Evolutionary conservation across 2,329 filamentous ascomycete genomes (phyloP).

Genomic region (Neofusicoccum ribis): DNA sequence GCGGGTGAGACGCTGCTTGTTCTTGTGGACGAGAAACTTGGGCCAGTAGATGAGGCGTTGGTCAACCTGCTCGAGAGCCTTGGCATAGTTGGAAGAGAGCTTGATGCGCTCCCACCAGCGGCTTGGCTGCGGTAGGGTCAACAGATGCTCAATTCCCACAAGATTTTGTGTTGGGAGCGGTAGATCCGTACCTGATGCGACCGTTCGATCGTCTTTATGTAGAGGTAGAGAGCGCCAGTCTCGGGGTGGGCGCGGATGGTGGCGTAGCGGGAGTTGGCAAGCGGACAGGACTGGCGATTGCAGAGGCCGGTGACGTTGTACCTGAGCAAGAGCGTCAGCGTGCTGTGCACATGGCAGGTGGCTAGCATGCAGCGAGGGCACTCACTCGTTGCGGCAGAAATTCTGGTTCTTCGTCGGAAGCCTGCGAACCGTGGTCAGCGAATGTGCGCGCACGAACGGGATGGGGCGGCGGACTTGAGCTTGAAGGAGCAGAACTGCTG

Average conservation of each 20-base stretch:
- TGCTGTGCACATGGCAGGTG: background rate
- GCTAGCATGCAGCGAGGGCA: conserved; percentile 30
- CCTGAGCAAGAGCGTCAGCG: conserved; percentile 36
- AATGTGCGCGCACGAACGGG: conserved; percentile 25
- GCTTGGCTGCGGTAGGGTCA: conserved; percentile 6
- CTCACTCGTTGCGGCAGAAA: conserved; percentile 83
- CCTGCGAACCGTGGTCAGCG: conserved; percentile 1
- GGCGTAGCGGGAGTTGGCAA: conserved; percentile 90
- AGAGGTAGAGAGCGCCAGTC: conserved; percentile 84
- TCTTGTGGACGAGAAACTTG: conserved; percentile 90
- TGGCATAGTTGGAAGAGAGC: conserved; percentile 84
- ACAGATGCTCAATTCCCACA: background rate
- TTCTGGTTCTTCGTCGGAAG: conserved; percentile 74
- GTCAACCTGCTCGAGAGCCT: conserved; percentile 85
- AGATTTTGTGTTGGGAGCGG: too few species aligned
- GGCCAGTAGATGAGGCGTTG: conserved; percentile 74
- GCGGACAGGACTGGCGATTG: conserved; percentile 83
- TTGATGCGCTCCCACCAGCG: conserved; percentile 88
- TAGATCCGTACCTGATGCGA: conserved; percentile 55
- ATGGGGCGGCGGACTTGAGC: conserved; percentile 59
- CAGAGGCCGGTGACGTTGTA: conserved; percentile 84
- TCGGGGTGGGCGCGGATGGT: conserved; percentile 81
- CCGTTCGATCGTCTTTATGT: conserved; percentile 94
- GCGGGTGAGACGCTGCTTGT: conserved; percentile 91
- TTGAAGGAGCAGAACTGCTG: conserved; percentile 96